These are phyloP conservation scores for Botrytis byssoidea DNA, from an alignment of 2,329 filamentous ascomycete species.

Conservation along the genomic window DNA sequence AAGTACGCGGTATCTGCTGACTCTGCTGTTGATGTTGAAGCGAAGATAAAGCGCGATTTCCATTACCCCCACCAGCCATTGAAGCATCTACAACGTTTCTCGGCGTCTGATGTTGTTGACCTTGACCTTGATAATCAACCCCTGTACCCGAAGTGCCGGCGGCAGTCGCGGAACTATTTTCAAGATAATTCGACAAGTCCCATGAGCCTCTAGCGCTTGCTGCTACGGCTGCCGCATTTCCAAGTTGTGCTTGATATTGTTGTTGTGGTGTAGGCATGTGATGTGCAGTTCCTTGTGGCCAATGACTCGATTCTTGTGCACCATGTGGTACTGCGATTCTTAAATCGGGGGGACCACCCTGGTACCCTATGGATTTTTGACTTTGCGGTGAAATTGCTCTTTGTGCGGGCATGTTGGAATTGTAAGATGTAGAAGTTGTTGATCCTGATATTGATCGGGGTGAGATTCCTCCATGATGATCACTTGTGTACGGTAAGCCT, in stretches of 20 bases:
- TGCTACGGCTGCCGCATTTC: constrained; percentile 19
- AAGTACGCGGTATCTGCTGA: constrained; percentile 37
- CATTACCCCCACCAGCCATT: constrained; percentile 25
- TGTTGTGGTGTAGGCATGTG: constrained; percentile 33
- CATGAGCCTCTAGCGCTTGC: constrained; percentile 34
- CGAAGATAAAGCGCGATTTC: constrained; percentile 32
- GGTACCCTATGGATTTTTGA: constrained; percentile 32
- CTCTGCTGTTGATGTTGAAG: constrained; percentile 31
- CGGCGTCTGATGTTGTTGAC: constrained; percentile 20
- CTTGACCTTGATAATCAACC: constrained; percentile 28
- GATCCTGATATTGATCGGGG: constrained; percentile 37
- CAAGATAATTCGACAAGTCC: constrained; percentile 39
- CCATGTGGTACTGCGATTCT: constrained; percentile 32
- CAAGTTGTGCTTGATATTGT: constrained; percentile 30
- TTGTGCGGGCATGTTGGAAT: constrained; percentile 29
- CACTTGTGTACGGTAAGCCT: constrained; percentile 33
- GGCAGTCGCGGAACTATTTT: constrained; percentile 35
- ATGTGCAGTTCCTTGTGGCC: constrained; percentile 32
- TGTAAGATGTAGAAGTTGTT: constrained; percentile 34
- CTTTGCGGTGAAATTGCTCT: constrained; percentile 35
- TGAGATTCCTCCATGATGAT: constrained; percentile 38
- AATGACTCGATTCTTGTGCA: constrained; percentile 34
- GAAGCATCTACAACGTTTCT: constrained; percentile 32
- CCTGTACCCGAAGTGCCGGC: constrained; percentile 31
- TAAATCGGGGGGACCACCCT: constrained; percentile 36